Evolutionary conservation across 108 stramenopile genomes (phyloP).

Genomic region (Pseudonitzschia multiseries): DNA sequence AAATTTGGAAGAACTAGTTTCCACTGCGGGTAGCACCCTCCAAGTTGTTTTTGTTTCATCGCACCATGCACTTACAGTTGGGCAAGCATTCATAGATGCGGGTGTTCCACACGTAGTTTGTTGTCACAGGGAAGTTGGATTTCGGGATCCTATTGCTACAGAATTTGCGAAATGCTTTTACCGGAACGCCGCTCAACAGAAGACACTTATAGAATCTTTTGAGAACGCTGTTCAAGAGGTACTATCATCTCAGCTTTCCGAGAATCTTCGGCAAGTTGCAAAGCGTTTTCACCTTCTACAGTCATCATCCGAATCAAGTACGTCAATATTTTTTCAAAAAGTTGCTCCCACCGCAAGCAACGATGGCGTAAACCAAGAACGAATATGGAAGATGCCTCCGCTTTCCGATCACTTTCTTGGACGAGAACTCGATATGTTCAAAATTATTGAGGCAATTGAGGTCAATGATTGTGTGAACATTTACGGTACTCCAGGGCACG

Average conservation of each 20-base stretch:
- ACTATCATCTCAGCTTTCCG: constrained; percentile 39
- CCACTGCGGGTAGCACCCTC: constrained; percentile 15
- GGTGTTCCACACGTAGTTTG: constrained; percentile 89
- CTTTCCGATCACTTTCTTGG: constrained; percentile 64
- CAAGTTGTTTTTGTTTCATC: constrained; percentile 84
- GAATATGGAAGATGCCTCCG: constrained; percentile 4
- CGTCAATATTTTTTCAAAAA: constrained; percentile 1
- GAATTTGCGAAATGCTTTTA: constrained; percentile 71
- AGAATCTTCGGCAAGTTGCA: constrained; percentile 21
- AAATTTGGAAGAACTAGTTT: constrained; percentile 35
- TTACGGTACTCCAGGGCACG: constrained; percentile 49
- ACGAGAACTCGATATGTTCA: constrained; percentile 60
- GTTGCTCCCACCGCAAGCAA: not conserved
- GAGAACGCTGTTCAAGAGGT: constrained; percentile 56
- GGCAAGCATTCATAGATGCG: constrained; percentile 73
- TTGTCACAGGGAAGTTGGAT: constrained; percentile 53
- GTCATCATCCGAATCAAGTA: not conserved
- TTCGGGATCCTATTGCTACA: constrained; percentile 61
- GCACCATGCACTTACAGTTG: constrained; percentile 57
- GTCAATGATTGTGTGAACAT: constrained; percentile 46
- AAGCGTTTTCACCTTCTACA: constrained; percentile 64
- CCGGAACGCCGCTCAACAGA: constrained; percentile 44
- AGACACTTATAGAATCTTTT: constrained; percentile 65
- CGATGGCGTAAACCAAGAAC: not conserved
- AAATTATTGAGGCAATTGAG: constrained; percentile 45